phyloP scores from a whole-genome alignment of 2,329 filamentous ascomycete genomes.

The Tolypocladium inflatum region DNA sequence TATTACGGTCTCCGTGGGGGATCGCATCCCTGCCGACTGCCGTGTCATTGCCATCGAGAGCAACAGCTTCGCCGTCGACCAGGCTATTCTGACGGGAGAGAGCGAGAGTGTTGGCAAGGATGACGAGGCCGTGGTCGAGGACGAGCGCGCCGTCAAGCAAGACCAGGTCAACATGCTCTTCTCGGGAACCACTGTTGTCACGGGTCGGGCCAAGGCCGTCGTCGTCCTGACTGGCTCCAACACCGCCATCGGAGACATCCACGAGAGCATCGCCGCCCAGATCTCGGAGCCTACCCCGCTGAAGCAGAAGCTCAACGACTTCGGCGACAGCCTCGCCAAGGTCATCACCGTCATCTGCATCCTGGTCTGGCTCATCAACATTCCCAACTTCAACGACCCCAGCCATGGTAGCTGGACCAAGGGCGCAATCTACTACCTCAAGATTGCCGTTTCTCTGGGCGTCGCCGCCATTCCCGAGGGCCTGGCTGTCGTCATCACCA shows the following conservation, averaged over 20 bases:
- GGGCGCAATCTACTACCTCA: slow-evolving; percentile 98
- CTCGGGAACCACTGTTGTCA: slow-evolving; percentile 95
- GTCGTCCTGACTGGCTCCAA: slow-evolving; percentile 83
- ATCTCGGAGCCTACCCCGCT: slow-evolving; percentile 95
- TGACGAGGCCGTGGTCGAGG: slow-evolving; percentile 53
- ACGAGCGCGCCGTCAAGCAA: slow-evolving; percentile 85
- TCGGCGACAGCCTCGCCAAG: slow-evolving; percentile 91
- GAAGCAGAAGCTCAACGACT: slow-evolving; percentile 98
- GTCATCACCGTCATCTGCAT: slow-evolving; percentile 97
- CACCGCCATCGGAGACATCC: slow-evolving; percentile 96
- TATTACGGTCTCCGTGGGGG: slow-evolving; percentile 77
- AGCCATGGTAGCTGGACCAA: slow-evolving; percentile 90
- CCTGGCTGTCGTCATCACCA: slow-evolving; percentile 97
- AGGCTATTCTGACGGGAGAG: slow-evolving; percentile 94
- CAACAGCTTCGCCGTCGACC: slow-evolving; percentile 95
- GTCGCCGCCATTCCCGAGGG: slow-evolving; percentile 97
- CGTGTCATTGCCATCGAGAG: slow-evolving; percentile 82
- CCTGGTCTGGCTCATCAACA: slow-evolving; percentile 96
- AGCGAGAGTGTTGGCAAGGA: slow-evolving; percentile 95
- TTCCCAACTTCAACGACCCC: slow-evolving; percentile 92
- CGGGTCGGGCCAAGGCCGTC: slow-evolving; percentile 81
- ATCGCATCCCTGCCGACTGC: slow-evolving; percentile 92
- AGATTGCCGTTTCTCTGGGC: slow-evolving; percentile 96
- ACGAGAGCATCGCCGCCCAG: slow-evolving; percentile 95
- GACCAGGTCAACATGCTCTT: slow-evolving; percentile 98